Percentiles rank a stretch among this genome's conserved stretches.
Evolutionary conservation across 805 yeast species (phyloP).

Genomic region (Sugiyamaella floridensis): DNA sequence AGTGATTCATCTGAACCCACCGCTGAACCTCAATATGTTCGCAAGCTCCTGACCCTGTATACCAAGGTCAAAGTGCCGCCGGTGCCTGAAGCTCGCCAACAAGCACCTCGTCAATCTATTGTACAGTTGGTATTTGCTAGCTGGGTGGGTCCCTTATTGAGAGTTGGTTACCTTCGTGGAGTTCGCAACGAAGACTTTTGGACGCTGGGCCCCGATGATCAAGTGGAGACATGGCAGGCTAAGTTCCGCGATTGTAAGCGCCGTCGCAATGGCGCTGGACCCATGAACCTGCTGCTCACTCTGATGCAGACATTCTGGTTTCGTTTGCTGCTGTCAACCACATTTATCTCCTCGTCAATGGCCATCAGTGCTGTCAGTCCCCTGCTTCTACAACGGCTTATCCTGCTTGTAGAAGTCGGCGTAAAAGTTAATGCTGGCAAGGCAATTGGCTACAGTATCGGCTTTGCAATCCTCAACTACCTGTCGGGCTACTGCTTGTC

Average conservation of each 20-base stretch:
- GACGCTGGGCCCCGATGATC: background rate
- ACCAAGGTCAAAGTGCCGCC: background rate
- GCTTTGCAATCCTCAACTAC: slow-evolving; percentile 64
- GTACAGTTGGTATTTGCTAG: background rate
- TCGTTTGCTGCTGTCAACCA: background rate
- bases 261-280: background rate
- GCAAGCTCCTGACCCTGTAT: too few relatives aligned
- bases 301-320: background rate
- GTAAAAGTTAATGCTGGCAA: background rate
- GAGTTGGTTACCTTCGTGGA: background rate
- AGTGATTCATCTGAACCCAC: too few relatives aligned
- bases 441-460: slow-evolving; percentile 52
- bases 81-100: background rate
- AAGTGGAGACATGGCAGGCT: background rate
- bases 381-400: background rate
- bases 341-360: background rate
- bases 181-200: background rate
- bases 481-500: slow-evolving; percentile 50
- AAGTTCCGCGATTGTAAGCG: background rate
- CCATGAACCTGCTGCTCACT: background rate
- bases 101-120: background rate
- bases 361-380: background rate
- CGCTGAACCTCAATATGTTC: too few relatives aligned
- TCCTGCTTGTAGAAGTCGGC: background rate
- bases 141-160: background rate